Evolutionary conservation across 2,329 filamentous ascomycete genomes (phyloP).

Genomic region (Epichloe elymi): DNA sequence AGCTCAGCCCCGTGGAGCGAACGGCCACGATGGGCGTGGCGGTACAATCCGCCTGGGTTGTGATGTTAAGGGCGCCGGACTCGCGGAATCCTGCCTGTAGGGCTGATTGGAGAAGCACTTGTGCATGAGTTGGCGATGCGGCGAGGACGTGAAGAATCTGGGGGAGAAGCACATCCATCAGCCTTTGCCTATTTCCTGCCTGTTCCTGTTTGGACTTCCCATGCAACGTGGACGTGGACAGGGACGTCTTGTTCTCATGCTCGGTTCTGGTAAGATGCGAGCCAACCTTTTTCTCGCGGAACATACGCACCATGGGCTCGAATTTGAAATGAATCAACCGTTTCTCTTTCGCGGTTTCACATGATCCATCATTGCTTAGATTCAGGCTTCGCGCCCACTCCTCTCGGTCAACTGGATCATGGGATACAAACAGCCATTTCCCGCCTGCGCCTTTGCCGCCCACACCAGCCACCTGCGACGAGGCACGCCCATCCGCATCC

Average conservation of each 20-base stretch:
- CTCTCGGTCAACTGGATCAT: slow-evolving; percentile 42
- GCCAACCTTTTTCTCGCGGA: no score
- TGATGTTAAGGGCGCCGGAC: slow-evolving; percentile 65
- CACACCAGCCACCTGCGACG: slow-evolving; percentile 38
- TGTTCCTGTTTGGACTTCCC: slow-evolving; percentile 34
- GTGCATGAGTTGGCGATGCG: slow-evolving; percentile 60
- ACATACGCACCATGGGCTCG: slow-evolving; percentile 79
- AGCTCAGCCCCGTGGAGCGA: slow-evolving; percentile 65
- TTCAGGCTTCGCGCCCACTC: slow-evolving; percentile 20
- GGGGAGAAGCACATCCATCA: not conserved
- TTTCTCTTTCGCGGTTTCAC: slow-evolving; percentile 12
- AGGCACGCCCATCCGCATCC: slow-evolving; percentile 5
- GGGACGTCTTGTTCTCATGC: no score
- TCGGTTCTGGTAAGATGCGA: not conserved
- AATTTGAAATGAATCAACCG: slow-evolving; percentile 75
- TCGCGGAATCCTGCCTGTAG: slow-evolving; percentile 79
- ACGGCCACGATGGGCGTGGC: slow-evolving; percentile 66
- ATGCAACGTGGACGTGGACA: no score
- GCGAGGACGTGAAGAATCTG: slow-evolving; percentile 84
- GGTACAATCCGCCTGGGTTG: slow-evolving; percentile 20
- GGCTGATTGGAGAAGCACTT: slow-evolving; percentile 61
- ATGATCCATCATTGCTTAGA: slow-evolving; percentile 8
- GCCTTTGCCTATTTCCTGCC: slow-evolving; percentile 59
- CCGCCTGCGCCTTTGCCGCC: slow-evolving; percentile 81
- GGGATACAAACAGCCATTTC: slow-evolving; percentile 77